Conservation (phyloP, 208 protist genomes). For the Naegleria fowleri region DNA sequence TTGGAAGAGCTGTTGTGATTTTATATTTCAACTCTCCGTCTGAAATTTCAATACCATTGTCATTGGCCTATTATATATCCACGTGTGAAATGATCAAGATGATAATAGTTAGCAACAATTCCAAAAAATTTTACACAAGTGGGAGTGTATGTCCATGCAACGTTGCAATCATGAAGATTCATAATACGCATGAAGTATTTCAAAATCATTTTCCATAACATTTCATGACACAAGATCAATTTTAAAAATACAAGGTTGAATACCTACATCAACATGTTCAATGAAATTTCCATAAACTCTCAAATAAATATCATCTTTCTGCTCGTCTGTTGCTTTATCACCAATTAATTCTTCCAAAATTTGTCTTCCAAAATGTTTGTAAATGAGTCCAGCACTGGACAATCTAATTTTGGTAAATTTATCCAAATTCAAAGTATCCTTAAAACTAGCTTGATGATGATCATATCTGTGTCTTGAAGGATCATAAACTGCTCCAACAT, state of each 20-base stretch:
- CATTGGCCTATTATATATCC: slow-evolving; percentile 29
- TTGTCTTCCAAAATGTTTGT: slow-evolving; percentile 78
- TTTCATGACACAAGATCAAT: neutral
- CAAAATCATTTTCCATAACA: neutral
- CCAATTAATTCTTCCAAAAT: neutral
- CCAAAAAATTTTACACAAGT: too few species aligned
- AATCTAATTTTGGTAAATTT: slow-evolving; percentile 71
- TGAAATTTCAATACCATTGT: slow-evolving; percentile 18
- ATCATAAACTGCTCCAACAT: slow-evolving; percentile 90
- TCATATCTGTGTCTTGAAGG: slow-evolving; percentile 67
- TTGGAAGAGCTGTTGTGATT: slow-evolving; percentile 61
- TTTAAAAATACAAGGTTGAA: too few species aligned
- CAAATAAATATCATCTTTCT: slow-evolving; percentile 65
- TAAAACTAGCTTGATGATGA: slow-evolving; percentile 88
- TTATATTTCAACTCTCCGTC: slow-evolving; percentile 63
- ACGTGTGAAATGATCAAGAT: too few species aligned
- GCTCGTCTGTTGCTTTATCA: slow-evolving; percentile 41
- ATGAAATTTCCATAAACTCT: slow-evolving; percentile 77
- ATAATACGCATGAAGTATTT: slow-evolving; percentile 31
- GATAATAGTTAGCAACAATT: too few species aligned
- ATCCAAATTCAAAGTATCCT: slow-evolving; percentile 66
- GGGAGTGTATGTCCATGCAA: too few species aligned
- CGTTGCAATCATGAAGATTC: too few species aligned
- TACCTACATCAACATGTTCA: slow-evolving; percentile 83
- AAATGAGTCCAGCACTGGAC: slow-evolving; percentile 82